phyloP scores from a whole-genome alignment of 169 alveolate genomes.

The Cryptosporidium ryanae region DNA sequence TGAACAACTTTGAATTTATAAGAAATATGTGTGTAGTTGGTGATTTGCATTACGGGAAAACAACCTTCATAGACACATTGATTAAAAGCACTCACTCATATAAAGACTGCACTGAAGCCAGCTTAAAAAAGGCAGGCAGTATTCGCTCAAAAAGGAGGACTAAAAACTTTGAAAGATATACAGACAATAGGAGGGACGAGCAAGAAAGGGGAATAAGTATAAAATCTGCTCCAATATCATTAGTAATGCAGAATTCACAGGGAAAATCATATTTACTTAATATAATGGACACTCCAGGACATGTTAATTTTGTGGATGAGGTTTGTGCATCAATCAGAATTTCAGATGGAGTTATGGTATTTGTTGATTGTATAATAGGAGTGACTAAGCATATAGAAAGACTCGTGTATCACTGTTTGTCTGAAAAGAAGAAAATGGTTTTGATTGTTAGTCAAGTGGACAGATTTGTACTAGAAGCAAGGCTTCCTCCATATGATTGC shows the following conservation, averaged over 20 bases:
- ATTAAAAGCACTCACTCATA: conserved; percentile 92
- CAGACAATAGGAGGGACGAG: conserved; percentile 98
- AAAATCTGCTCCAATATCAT: conserved; percentile 96
- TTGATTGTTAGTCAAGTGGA: conserved; percentile 95
- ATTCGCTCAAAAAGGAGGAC: conserved; percentile 71
- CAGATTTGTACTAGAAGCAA: conserved; percentile 95
- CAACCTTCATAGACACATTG: conserved; percentile 95
- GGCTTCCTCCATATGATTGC: conserved; percentile 99
- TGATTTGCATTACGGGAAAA: conserved; percentile 98
- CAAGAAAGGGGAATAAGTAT: conserved; percentile 95
- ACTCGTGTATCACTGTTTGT: conserved; percentile 85
- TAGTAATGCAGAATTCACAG: conserved; percentile 90
- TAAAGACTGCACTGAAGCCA: conserved; percentile 68
- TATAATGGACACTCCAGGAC: conserved; percentile 97
- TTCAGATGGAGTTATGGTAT: conserved; percentile 96
- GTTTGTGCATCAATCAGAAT: conserved; percentile 93
- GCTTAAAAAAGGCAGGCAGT: too few species aligned
- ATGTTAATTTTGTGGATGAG: conserved; percentile 97
- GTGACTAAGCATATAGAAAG: conserved; percentile 92
- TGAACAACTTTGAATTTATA: conserved; percentile 92
- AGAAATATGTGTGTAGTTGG: conserved; percentile 97
- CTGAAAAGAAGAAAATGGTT: conserved; percentile 81
- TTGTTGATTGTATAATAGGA: conserved; percentile 97
- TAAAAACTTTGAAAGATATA: conserved; percentile 83
- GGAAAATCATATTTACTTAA: conserved; percentile 90